Evolutionary conservation across 176 grass and related monocot genomes (phyloP).

Genomic region (Otatea glauca): DNA sequence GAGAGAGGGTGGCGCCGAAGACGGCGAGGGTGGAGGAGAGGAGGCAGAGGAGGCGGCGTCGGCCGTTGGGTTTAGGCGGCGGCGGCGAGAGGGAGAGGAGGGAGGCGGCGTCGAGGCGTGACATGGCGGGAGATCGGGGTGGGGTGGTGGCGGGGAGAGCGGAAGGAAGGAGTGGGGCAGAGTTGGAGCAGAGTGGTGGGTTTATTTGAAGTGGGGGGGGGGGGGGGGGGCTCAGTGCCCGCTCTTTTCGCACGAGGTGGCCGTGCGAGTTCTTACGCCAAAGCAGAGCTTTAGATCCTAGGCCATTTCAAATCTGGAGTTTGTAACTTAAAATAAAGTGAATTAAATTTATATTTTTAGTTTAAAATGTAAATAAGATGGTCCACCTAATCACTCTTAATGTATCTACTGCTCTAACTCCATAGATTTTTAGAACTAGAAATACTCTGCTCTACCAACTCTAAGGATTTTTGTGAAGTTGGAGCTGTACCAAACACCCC

Average conservation of each 20-base stretch:
- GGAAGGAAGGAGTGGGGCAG: too few relatives aligned
- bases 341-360: too few relatives aligned
- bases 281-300: too few relatives aligned
- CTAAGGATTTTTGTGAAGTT: too few relatives aligned
- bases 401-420: too few relatives aligned
- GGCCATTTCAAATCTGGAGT: too few relatives aligned
- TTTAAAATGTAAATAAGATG: too few relatives aligned
- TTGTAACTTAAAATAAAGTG: too few relatives aligned
- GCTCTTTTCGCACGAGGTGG: not conserved
- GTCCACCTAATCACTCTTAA: too few relatives aligned
- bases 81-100: conserved; percentile 20
- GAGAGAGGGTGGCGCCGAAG: conserved; percentile 4
- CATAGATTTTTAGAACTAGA: too few relatives aligned
- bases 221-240: conserved; percentile 9
- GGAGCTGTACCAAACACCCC: too few relatives aligned
- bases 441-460: too few relatives aligned
- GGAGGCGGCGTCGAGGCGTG: conserved; percentile 39
- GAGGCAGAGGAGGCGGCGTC: conserved; percentile 15
- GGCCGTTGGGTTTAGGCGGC: not conserved
- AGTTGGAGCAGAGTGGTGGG: not conserved
- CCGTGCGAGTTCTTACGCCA: not conserved
- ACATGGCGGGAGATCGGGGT: conserved; percentile 25
- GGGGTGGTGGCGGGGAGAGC: not conserved
- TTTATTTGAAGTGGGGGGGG: not conserved
- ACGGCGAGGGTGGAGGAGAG: conserved; percentile 13